Base-by-base conservation (phyloP, 805 yeast genomes). In the Millerozyma miso region DNA sequence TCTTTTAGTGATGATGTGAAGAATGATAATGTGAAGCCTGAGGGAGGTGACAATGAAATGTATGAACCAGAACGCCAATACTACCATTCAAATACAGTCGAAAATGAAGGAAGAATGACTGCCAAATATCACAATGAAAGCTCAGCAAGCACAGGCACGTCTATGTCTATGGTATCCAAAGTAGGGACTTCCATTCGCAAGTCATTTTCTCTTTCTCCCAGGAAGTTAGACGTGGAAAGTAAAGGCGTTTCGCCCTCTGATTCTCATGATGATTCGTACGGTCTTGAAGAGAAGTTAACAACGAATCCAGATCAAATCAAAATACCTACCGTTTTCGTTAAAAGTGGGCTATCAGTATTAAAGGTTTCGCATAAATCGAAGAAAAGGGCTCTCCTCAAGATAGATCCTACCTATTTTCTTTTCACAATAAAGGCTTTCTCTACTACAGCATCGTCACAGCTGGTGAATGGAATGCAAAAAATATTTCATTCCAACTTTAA, bases 331-430 rank as follows among this genome's bases (percentile, higher is more conserved):
- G 71, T 71, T 3, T 62, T 74, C n/a, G 56, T 80, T 4, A 63
- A 71, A 7, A 71, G 68, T 3, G 95, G 95, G 0, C 55, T 86
- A 13, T 74, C 81, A 2, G 63, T 88, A 46, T 58, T 85, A 20
- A 74, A 88, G 51, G 77, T 88, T 15, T 85, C 95, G 2, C 83
- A 80, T 42, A 79, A 79, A 48, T 85, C 88, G 49, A 76, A 74
- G 50, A 79, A 81, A 16, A 78, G 79, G 52, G 68, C 88, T 14
- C 56, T 62, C 6, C 77, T 87, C 46, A 69, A 60, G 45, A 65
- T 88, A 1, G 82, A 85, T 53, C 64, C 80, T 0, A 76, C 74
- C 2, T 55, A 66, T 10, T 84, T 85, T 23, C 56, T 67, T 3
- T 65, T 86, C 13, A 59, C 69, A 3, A 83, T 90, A 86, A 52